Evolutionary conservation across 306 rosid species (phyloP).

Genomic region (Prosopis cineraria): DNA sequence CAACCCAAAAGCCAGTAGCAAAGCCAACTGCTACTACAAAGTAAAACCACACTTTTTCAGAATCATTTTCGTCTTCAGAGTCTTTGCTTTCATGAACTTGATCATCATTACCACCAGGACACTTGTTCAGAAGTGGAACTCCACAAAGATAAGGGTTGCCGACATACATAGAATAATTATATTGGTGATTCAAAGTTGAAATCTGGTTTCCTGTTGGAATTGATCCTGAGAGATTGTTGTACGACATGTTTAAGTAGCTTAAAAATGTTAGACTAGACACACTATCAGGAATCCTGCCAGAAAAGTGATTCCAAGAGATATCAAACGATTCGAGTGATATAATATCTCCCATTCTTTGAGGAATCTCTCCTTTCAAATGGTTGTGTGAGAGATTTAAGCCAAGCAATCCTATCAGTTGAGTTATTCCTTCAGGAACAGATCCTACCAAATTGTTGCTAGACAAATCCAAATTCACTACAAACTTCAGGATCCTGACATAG

Average conservation of each 20-base stretch:
- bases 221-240: not conserved
- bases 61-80: not conserved
- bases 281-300: not conserved
- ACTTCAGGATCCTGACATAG: not conserved
- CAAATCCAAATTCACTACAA: not conserved
- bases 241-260: not conserved
- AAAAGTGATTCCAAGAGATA: not conserved
- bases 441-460: not conserved
- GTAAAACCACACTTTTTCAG: not conserved
- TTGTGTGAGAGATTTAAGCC: not conserved
- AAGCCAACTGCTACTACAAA: not conserved
- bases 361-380: not conserved
- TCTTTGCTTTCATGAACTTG: not conserved
- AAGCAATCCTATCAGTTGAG: not conserved
- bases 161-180: not conserved
- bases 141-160: not conserved
- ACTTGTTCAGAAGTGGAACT: not conserved
- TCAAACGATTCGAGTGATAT: not conserved
- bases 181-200: not conserved
- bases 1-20: slow-evolving; percentile 19
- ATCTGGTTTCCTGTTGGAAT: not conserved
- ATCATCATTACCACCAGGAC: not conserved
- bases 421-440: not conserved
- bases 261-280: not conserved
- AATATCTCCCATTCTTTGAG: not conserved